Percentiles rank a stretch among this genome's conserved stretches.
These are phyloP conservation scores for Trichophyton equinum DNA, from an alignment of 2,329 filamentous ascomycete genomes.

Conservation along the genomic window DNA sequence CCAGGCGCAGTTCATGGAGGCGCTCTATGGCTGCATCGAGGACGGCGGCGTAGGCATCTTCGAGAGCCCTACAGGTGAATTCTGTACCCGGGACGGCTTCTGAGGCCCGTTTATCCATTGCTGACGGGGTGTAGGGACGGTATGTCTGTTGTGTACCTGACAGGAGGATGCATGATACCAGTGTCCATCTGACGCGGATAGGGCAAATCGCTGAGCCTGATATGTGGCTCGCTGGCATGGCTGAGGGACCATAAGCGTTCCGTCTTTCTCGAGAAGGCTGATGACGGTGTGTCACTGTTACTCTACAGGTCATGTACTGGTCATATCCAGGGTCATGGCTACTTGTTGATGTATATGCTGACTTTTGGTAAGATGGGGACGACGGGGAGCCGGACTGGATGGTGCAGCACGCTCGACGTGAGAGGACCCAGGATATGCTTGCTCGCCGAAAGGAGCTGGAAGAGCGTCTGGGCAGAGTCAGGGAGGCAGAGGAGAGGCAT, in stretches of 20 bases:
- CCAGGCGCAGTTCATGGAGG: conserved; percentile 75
- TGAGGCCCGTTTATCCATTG: not conserved
- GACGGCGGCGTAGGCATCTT: conserved; percentile 73
- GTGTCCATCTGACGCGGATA: conserved; percentile 21
- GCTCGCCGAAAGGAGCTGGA: conserved; percentile 61
- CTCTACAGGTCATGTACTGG: too few species aligned
- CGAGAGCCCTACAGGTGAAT: conserved; percentile 71
- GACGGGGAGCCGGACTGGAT: conserved; percentile 77
- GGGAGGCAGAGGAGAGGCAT: conserved; percentile 49
- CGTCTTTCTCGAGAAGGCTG: conserved; percentile 42
- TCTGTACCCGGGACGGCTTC: not conserved
- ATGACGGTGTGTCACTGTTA: conserved; percentile 14
- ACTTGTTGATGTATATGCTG: not conserved
- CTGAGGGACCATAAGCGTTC: conserved; percentile 66
- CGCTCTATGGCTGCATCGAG: conserved; percentile 67
- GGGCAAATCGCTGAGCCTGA: conserved; percentile 84
- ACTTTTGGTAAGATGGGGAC: conserved; percentile 28
- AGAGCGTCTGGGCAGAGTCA: conserved; percentile 52
- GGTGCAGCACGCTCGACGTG: conserved; percentile 58
- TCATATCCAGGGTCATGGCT: too few species aligned
- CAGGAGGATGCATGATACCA: not conserved
- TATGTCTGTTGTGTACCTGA: conserved; percentile 6
- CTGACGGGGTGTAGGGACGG: not conserved
- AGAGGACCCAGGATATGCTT: conserved; percentile 54
- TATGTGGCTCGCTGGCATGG: conserved; percentile 83